Conservation (phyloP, 208 protist genomes). For the Leishmania tarentolae region DNA sequence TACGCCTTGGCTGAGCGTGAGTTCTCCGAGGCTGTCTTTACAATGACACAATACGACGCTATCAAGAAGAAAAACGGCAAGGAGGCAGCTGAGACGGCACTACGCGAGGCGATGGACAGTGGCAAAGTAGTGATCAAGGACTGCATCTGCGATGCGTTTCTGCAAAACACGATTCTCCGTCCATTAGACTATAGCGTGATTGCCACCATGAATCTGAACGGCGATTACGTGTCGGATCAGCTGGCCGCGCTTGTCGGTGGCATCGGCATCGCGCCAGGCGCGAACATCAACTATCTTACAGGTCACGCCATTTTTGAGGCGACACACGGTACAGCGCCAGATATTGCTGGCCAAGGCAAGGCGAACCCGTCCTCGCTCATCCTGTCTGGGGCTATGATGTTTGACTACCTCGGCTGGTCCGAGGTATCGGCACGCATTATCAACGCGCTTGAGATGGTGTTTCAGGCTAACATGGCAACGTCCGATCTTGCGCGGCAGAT, state of each 20-base stretch:
- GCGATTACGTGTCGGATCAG: conserved; percentile 63
- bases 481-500: conserved; percentile 44
- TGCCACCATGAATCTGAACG: conserved; percentile 58
- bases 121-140: conserved; percentile 59
- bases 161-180: conserved; percentile 56
- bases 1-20: conserved; percentile 51
- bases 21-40: conserved; percentile 33
- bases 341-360: conserved; percentile 45
- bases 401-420: conserved; percentile 54
- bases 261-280: conserved; percentile 65
- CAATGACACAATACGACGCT: conserved; percentile 40
- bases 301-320: conserved; percentile 62
- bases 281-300: conserved; percentile 60
- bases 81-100: conserved; percentile 33
- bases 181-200: conserved; percentile 50
- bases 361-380: conserved; percentile 58
- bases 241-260: conserved; percentile 73
- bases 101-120: conserved; percentile 29
- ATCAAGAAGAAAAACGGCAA: conserved; percentile 40
- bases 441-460: conserved; percentile 43
- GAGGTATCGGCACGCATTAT: conserved; percentile 37
- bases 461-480: conserved; percentile 38
- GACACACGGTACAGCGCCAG: conserved; percentile 60
- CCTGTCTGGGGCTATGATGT: conserved; percentile 51
- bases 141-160: conserved; percentile 58